A percentile compares a stretch with the other conserved stretches of the same genome.
These are phyloP conservation scores for Pichiaceae sp. DNA, from an alignment of 1,139 yeast genomes.

Conservation along the genomic window DNA sequence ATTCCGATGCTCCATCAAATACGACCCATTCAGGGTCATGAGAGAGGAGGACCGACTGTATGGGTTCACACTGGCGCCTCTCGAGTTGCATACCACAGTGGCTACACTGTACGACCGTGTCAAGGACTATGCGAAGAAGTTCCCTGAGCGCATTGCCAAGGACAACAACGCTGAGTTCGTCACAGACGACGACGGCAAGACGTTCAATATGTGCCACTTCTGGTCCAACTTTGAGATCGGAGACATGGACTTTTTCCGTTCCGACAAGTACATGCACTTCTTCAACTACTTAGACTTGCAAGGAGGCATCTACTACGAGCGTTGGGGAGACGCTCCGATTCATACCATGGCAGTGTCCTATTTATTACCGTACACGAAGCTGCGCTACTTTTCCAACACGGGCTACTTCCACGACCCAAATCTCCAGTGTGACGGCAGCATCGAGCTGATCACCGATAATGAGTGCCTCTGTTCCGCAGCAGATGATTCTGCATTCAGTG, in stretches of 20 bases:
- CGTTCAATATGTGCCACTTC: constrained; percentile 50
- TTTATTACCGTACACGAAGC: constrained; percentile 36
- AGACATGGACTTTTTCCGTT: constrained; percentile 43
- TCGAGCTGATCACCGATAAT: constrained; percentile 36
- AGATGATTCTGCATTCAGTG: constrained; percentile 43
- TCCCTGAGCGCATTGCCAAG: constrained; percentile 35
- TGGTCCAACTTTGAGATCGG: constrained; percentile 58
- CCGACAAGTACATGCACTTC: constrained; percentile 37
- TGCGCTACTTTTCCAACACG: constrained; percentile 46
- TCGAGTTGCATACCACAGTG: constrained; percentile 43
- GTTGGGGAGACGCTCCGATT: constrained; percentile 62
- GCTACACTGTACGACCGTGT: constrained; percentile 35
- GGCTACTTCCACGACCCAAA: constrained; percentile 43
- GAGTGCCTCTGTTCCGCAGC: constrained; percentile 40
- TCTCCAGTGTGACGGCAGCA: constrained; percentile 26
- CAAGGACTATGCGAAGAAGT: constrained; percentile 28
- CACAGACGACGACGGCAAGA: constrained; percentile 42
- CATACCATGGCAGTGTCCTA: constrained; percentile 51
- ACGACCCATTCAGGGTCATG: constrained; percentile 45
- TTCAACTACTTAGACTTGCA: constrained; percentile 41
- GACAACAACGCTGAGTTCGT: constrained; percentile 40
- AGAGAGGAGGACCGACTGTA: constrained; percentile 39
- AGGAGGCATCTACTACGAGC: constrained; percentile 53
- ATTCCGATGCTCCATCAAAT: constrained; percentile 43
- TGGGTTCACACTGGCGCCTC: constrained; percentile 47